A percentile compares a stretch with the other conserved stretches of the same genome.
Conservation (phyloP, 75 land plant genomes). For the Cunninghamia lanceolata region DNA sequence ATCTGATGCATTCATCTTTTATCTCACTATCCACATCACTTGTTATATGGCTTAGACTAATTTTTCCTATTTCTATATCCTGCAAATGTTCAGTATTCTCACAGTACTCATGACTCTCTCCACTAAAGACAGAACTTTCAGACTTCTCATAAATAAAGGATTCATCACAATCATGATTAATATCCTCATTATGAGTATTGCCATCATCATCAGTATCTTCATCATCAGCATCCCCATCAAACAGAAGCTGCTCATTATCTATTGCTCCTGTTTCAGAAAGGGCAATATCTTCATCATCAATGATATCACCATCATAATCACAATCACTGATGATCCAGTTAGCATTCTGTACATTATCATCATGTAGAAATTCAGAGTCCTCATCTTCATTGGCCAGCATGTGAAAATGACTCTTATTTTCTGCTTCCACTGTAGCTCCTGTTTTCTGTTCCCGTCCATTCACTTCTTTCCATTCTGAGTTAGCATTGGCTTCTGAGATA, state of each 20-base stretch:
- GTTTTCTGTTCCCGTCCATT: not conserved
- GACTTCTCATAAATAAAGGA: not conserved
- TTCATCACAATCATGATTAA: constrained; percentile 1
- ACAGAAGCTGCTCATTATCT: not conserved
- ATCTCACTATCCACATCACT: not conserved
- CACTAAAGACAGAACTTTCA: not conserved
- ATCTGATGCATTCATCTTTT: not conserved
- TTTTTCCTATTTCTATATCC: not conserved
- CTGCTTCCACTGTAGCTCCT: not conserved
- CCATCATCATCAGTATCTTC: constrained; percentile 3
- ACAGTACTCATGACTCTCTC: not conserved
- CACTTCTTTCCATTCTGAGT: not conserved
- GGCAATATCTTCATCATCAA: not conserved
- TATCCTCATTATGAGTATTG: constrained; percentile 1
- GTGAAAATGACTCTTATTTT: not conserved
- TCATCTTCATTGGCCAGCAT: not conserved
- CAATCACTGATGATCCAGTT: not conserved
- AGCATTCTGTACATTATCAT: not conserved
- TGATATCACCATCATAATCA: constrained; percentile 7
- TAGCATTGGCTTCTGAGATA: not conserved
- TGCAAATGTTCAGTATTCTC: not conserved
- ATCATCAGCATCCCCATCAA: not conserved
- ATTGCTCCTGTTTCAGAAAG: not conserved
- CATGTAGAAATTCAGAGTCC: not conserved
- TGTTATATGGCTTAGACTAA: not conserved